phyloP scores from a whole-genome alignment of 2,329 filamentous ascomycete species.

The Fusarium tanahbumbuense region DNA sequence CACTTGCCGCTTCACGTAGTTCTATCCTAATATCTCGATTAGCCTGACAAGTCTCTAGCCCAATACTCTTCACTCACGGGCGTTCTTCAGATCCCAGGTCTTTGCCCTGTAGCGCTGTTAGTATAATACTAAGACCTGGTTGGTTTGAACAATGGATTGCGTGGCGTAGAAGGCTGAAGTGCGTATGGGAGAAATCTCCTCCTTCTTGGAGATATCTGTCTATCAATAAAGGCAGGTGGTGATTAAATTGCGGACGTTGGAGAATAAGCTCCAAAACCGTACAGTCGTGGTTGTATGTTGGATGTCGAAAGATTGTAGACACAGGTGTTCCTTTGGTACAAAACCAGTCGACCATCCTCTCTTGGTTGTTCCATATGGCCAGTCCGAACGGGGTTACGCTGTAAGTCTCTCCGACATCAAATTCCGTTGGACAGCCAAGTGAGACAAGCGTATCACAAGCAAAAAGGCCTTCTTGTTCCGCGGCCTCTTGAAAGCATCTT shows the following conservation, averaged over 20 bases:
- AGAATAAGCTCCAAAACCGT: neutral
- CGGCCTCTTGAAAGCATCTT: neutral
- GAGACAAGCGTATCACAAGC: neutral
- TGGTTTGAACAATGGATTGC: fast-evolving
- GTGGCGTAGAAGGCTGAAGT: neutral
- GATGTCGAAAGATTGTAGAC: neutral
- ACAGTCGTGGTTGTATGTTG: fast-evolving
- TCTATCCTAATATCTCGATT: fast-evolving
- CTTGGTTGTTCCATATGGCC: neutral
- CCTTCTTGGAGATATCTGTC: neutral
- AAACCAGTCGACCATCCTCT: neutral
- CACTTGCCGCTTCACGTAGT: fast-evolving
- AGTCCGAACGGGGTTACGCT: neutral
- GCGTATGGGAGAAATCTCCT: neutral
- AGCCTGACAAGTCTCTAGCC: fast-evolving
- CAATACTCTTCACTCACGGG: neutral
- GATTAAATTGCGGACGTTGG: neutral
- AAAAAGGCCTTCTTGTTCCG: fast-evolving
- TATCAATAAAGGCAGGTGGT: neutral
- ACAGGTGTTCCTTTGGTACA: neutral
- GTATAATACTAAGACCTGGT: neutral
- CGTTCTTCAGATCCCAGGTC: fast-evolving
- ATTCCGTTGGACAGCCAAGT: neutral
- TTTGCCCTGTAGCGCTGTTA: neutral
- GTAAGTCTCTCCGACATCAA: neutral